Evolutionary conservation across 441 rosid species (phyloP), one percentile per base, ranked within the genome.

Genomic region (Geranium incanum): DNA sequence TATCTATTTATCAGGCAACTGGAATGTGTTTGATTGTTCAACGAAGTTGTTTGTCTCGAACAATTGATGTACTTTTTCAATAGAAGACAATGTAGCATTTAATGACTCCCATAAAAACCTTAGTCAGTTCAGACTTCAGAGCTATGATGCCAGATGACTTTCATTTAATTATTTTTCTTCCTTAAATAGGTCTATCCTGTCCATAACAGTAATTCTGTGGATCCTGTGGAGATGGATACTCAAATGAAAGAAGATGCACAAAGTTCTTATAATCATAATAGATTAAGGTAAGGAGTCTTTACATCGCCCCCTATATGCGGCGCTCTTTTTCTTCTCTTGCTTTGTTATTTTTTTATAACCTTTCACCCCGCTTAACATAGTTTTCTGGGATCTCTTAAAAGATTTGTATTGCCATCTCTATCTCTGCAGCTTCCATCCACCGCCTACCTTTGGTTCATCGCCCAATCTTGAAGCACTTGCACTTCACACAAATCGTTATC

Each of bases 361-460:
- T 50, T 69, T 12, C 19, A n/a, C 0, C 15, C 33, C 33, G 33
- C 33, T 28, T 28, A 52, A 15, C 4, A 52, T 15, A 50, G 45
- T 62, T 55, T 21, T 67, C 74, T 75, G 82, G 21, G 76, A 28
- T 28, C 33, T 28, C 33, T 28, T 28, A 28, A 28, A 28, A 28
- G 33, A 28, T 28, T 28, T 28, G 33, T 28, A 28, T 28, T 77
- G 43, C 62, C 73, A 74, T 79, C 15, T 76, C 11, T 39, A 63
- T 68, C 28, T 78, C 67, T 1, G 38, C 83, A 92, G 95, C 50
- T 73, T 79, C 74, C 97, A 87, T 79, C 89, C 93, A 21, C 99
- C 97, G 36, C 97, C 98, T 28, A 89, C 97, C 38, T 95, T 90
- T 84, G 98, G 98, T 75, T 90, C 97, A 79, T 84, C 92, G 7